Evolutionary conservation across 2,329 filamentous ascomycete species (phyloP).

Genomic region (Massarina eburnea): DNA sequence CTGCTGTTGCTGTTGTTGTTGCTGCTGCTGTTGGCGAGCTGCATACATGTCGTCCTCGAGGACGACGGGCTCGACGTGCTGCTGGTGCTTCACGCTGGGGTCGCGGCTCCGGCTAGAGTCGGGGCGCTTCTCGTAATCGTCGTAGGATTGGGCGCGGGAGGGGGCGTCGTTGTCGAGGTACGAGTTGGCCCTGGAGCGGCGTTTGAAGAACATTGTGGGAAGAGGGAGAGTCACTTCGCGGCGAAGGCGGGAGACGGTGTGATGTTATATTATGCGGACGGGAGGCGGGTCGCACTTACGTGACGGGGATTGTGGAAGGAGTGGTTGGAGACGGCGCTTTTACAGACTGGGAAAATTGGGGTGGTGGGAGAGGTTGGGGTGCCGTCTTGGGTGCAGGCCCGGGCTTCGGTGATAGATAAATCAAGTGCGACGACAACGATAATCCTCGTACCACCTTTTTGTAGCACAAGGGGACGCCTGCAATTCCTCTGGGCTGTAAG

Average conservation of each 20-base stretch:
- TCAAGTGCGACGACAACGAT: too few species aligned
- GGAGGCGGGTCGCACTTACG: not conserved
- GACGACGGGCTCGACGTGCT: conserved; percentile 27
- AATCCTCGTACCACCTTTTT: too few species aligned
- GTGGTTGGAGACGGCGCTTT: not conserved
- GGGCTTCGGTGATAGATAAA: too few species aligned
- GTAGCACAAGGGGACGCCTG: too few species aligned
- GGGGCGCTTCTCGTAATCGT: conserved; percentile 45
- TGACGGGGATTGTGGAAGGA: not conserved
- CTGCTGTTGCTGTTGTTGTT: not conserved
- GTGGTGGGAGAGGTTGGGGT: not conserved
- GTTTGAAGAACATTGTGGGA: conserved; percentile 53
- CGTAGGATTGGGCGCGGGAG: conserved; percentile 43
- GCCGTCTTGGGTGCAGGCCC: too few species aligned
- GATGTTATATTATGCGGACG: not conserved
- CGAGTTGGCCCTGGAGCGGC: conserved; percentile 49
- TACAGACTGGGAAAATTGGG: not conserved
- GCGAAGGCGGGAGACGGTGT: not conserved
- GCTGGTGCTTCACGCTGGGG: conserved; percentile 22
- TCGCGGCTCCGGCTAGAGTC: conserved; percentile 34
- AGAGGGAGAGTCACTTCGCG: conserved; percentile 4
- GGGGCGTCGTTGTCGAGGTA: conserved; percentile 52
- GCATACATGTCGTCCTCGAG: conserved; percentile 48
- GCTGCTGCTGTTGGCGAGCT: conserved; percentile 29
- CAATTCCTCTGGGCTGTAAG: too few species aligned